A percentile compares a stretch with the other conserved stretches of the same genome.
Conservation (phyloP, 306 rosid genomes). For the Comarum palustre region DNA sequence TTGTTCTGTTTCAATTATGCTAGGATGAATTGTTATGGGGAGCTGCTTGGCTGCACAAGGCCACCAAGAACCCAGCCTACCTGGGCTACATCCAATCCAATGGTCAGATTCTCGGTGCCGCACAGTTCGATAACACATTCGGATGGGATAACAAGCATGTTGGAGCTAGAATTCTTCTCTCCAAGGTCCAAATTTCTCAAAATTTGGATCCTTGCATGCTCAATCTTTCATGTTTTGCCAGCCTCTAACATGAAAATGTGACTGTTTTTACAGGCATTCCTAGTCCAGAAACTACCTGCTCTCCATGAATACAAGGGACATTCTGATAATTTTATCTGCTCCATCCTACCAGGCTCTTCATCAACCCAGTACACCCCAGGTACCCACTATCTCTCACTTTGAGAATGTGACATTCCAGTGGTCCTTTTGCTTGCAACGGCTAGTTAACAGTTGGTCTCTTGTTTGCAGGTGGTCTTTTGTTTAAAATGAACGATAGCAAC, state of each 20-base stretch:
- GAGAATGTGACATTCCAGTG: conserved; percentile 16
- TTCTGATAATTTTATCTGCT: conserved; percentile 84
- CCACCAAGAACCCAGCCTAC: conserved; percentile 67
- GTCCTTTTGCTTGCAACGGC: conserved; percentile 51
- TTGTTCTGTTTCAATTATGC: neutral
- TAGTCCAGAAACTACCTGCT: conserved; percentile 57
- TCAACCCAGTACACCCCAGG: conserved; percentile 80
- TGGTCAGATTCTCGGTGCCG: conserved; percentile 81
- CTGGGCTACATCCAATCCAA: conserved; percentile 75
- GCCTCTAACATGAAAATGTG: neutral
- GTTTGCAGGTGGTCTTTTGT: conserved; percentile 74
- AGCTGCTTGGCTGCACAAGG: conserved; percentile 95
- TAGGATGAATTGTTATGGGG: conserved; percentile 96
- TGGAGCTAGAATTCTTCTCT: conserved; percentile 88
- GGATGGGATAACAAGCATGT: conserved; percentile 98
- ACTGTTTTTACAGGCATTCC: conserved; percentile 64
- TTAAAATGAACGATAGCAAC: conserved; percentile 79
- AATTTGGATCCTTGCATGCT: neutral
- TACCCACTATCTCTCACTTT: neutral
- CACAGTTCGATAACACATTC: conserved; percentile 68
- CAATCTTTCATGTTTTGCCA: neutral
- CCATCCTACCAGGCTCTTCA: conserved; percentile 74
- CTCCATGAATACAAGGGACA: conserved; percentile 91
- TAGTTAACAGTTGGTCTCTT: conserved; percentile 14
- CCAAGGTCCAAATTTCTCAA: conserved; percentile 51